Evolutionary conservation across 306 rosid genomes (phyloP).

Genomic region (Prunus padus): DNA sequence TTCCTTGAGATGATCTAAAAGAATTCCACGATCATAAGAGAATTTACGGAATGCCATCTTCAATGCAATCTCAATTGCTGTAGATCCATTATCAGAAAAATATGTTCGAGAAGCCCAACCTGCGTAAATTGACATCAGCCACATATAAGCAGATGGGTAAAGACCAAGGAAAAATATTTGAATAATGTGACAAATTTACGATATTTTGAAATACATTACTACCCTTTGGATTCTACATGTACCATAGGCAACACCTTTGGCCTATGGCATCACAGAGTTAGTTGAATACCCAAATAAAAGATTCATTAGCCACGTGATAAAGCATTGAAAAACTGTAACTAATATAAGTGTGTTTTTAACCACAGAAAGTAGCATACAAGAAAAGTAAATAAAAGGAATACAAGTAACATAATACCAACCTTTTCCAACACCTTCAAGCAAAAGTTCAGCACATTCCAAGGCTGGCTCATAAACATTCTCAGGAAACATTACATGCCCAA

Average conservation of each 20-base stretch:
- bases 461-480: conserved; percentile 95
- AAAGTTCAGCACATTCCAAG: conserved; percentile 81
- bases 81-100: conserved; percentile 96
- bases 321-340: background rate
- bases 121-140: conserved; percentile 28
- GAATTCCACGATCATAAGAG: conserved; percentile 61
- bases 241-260: conserved; percentile 9
- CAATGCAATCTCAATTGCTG: conserved; percentile 94
- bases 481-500: conserved; percentile 98
- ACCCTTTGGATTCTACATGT: conserved; percentile 7
- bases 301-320: conserved; percentile 15
- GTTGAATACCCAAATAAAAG: conserved; percentile 7
- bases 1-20: conserved; percentile 39
- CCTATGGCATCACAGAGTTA: conserved; percentile 10
- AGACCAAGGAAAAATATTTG: background rate
- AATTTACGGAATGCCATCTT: conserved; percentile 99
- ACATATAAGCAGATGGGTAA: conserved; percentile 14
- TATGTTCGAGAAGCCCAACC: conserved; percentile 92
- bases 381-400: conserved; percentile 2
- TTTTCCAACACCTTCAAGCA: conserved; percentile 90
- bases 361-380: background rate
- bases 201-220: conserved; percentile 11
- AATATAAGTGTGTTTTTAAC: background rate
- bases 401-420: conserved; percentile 39
- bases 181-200: conserved; percentile 17